Conservation (phyloP, 2,329 filamentous ascomycete species). For the Colletotrichum musae region DNA sequence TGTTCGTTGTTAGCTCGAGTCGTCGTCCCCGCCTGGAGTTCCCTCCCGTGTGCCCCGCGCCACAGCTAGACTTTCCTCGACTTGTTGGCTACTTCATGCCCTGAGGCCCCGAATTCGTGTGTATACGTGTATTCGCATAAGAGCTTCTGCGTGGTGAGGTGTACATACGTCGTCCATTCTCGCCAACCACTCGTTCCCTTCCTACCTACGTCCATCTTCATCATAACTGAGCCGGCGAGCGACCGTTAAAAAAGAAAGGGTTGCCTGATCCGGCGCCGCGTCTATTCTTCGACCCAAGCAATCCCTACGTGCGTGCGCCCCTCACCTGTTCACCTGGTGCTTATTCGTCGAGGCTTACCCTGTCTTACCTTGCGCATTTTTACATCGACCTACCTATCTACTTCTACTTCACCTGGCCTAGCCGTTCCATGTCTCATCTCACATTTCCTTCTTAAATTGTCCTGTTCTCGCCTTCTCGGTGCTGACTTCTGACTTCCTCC, state of each 20-base stretch:
- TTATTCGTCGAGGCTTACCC: conserved; percentile 22
- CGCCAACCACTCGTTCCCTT: background rate
- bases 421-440: conserved; percentile 23
- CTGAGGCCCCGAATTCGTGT: conserved; percentile 33
- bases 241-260: conserved; percentile 18
- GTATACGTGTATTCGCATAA: conserved; percentile 36
- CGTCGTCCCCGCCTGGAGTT: conserved; percentile 22
- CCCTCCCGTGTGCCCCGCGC: conserved; percentile 31
- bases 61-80: conserved; percentile 25
- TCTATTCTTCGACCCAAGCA: conserved; percentile 15
- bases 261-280: conserved; percentile 14
- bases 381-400: background rate
- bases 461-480: conserved; percentile 6
- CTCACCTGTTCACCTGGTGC: conserved; percentile 19
- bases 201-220: conserved; percentile 6
- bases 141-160: conserved; percentile 29
- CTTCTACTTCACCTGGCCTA: conserved; percentile 13
- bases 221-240: conserved; percentile 14
- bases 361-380: conserved; percentile 10
- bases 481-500: conserved; percentile 4
- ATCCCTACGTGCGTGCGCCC: conserved; percentile 21
- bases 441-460: conserved; percentile 2
- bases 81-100: conserved; percentile 26
- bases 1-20: conserved; percentile 10
- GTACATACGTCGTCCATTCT: conserved; percentile 17